A percentile compares a stretch with the other conserved stretches of the same genome.
These are phyloP conservation scores for Urtica urens DNA, from an alignment of 306 rosid species.

Conservation along the genomic window DNA sequence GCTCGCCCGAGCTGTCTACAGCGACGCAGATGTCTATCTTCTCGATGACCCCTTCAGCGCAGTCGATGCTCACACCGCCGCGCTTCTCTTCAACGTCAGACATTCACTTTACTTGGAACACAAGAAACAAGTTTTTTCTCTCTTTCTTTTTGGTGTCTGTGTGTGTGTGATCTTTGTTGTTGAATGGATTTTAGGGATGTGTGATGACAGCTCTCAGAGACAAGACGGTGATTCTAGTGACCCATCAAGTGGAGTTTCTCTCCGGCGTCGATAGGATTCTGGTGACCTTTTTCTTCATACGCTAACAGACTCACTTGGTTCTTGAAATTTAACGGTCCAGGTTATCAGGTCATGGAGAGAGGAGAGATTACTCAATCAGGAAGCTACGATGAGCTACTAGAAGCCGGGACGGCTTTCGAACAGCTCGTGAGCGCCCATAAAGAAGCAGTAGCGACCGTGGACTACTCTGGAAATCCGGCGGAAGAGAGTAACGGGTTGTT, in stretches of 20 bases:
- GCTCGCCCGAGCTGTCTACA: slow-evolving; percentile 70
- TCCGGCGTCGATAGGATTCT: slow-evolving; percentile 50
- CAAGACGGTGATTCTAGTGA: slow-evolving; percentile 65
- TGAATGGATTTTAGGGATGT: slow-evolving; percentile 44
- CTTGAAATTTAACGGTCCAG: too few relatives aligned
- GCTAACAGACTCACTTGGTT: neutral
- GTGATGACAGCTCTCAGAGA: slow-evolving; percentile 44
- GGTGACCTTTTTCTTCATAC: slow-evolving; percentile 22
- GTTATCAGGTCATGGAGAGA: slow-evolving; percentile 67
- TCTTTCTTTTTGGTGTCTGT: neutral
- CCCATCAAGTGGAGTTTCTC: slow-evolving; percentile 83
- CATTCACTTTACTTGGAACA: neutral
- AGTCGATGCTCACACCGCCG: slow-evolving; percentile 73
- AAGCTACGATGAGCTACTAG: slow-evolving; percentile 47
- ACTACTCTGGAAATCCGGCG: slow-evolving; percentile 11
- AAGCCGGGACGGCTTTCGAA: slow-evolving; percentile 58
- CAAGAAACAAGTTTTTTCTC: neutral
- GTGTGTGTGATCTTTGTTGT: neutral
- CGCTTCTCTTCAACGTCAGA: slow-evolving; percentile 53
- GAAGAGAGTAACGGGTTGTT: slow-evolving; percentile 18
- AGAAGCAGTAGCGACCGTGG: slow-evolving; percentile 32
- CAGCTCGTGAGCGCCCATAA: slow-evolving; percentile 72
- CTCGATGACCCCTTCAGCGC: slow-evolving; percentile 84
- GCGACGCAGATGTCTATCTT: slow-evolving; percentile 65
- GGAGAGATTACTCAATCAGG: slow-evolving; percentile 58